Percentiles rank a stretch among this genome's conserved stretches.
Conservation (phyloP, 2,329 filamentous ascomycete species). For the Ophiostoma populinum region DNA sequence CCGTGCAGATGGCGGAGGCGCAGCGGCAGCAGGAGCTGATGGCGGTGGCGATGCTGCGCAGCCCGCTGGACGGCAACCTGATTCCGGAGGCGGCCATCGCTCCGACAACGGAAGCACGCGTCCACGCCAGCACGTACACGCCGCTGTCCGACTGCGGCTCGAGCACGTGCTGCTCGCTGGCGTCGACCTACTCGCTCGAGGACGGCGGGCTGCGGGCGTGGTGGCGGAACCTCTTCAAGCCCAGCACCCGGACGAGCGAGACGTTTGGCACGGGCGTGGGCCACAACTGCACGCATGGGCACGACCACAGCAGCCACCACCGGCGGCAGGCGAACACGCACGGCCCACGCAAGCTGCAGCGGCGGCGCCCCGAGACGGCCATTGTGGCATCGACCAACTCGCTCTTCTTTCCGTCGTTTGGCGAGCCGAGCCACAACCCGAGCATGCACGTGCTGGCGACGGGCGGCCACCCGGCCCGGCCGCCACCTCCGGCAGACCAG, state of each 20-base stretch:
- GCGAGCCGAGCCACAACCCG: conserved; percentile 4
- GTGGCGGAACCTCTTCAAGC: conserved; percentile 5
- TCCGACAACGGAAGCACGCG: no score
- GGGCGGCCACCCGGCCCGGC: conserved; percentile 6
- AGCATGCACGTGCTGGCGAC: no score
- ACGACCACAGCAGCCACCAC: conserved; percentile 7
- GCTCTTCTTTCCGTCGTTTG: conserved; percentile 5
- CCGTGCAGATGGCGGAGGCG: background rate
- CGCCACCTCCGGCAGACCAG: conserved; percentile 9
- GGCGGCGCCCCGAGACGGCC: conserved; percentile 5
- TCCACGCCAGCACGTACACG: background rate
- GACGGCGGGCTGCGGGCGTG: conserved; percentile 9
- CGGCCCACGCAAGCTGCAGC: conserved; percentile 7
- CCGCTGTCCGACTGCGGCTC: conserved; percentile 4
- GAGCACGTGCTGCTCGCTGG: conserved; percentile 9
- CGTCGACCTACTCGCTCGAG: conserved; percentile 1
- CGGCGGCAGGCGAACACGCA: background rate
- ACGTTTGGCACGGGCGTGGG: background rate
- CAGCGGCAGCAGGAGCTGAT: background rate
- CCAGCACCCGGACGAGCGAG: background rate
- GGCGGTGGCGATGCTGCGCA: no score
- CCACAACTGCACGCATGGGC: conserved; percentile 6
- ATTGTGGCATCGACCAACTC: conserved; percentile 6
- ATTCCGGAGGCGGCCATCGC: no score
- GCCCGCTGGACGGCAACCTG: no score